A percentile compares a stretch with the other conserved stretches of the same genome.
Evolutionary conservation across 306 rosid genomes (phyloP).

Genomic region (Lathyrus aphaca): DNA sequence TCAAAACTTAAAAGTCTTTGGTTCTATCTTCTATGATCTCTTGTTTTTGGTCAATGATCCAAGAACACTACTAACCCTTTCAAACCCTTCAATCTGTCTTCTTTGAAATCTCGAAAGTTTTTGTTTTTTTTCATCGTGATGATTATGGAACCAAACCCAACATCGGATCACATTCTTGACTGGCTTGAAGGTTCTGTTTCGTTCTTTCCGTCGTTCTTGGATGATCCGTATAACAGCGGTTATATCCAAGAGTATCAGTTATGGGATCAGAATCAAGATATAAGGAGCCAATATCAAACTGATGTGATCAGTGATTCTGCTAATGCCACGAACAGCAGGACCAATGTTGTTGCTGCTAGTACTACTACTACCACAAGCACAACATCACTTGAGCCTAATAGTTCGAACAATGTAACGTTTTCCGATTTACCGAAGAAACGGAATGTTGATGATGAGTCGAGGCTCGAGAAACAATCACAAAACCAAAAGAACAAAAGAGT

Average conservation of each 20-base stretch:
- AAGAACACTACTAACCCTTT: constrained; percentile 30
- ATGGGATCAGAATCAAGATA: constrained; percentile 68
- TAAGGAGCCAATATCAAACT: constrained; percentile 45
- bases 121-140: constrained; percentile 35
- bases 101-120: constrained; percentile 16
- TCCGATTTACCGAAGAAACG: constrained; percentile 67
- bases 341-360: constrained; percentile 25
- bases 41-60: constrained; percentile 59
- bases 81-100: constrained; percentile 35
- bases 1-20: constrained; percentile 8
- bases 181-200: constrained; percentile 82
- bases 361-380: constrained; percentile 27
- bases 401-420: constrained; percentile 37
- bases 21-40: constrained; percentile 26
- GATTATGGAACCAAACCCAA: constrained; percentile 63
- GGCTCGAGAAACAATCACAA: constrained; percentile 48
- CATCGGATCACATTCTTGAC: constrained; percentile 71
- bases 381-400: constrained; percentile 43
- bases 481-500: constrained; percentile 45
- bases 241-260: constrained; percentile 55
- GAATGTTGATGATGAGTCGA: constrained; percentile 44
- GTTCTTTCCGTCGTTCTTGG: constrained; percentile 71
- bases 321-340: constrained; percentile 36
- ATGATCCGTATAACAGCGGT: constrained; percentile 56
- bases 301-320: constrained; percentile 40